Base-by-base conservation (phyloP, 2,329 filamentous ascomycete genomes). In the Ophiostoma quercus region DNA sequence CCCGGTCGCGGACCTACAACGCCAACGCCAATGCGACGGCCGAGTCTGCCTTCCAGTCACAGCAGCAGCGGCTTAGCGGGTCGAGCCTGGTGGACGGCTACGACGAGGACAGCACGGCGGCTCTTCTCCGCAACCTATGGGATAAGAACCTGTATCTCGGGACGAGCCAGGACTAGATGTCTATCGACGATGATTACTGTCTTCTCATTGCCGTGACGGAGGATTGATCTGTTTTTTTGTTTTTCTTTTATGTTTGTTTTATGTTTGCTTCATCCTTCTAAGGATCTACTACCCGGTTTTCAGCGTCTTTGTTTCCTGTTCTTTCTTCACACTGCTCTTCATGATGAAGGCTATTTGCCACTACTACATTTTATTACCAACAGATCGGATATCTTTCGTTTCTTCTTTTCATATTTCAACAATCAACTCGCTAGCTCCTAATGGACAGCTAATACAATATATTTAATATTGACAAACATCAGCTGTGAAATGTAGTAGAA, bases 121-220 rank as follows among this genome's bases (percentile, higher is more conserved):
- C 83, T 4, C 74, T 88, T 62, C 77, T 89, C 68, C 80, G 86
- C 69, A 85, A 84, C 72, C 77, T 89, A 67, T 89, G 87, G 87
- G 86, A 89, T 65, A 88, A 85, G 80, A 84, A 81, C 67, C 79
- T 82, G 76, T 85, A 88, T 74, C 78, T 88, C 71, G 84, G 84
- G 74, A 83, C 83, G 37, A 88, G 86, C 74, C 81, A 83, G 77
- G 81, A 82, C 54, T 82, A 79, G 77, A 73, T 73, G 71, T 70
- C 75, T 69, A 73, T 25, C 63, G 63, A 66, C 29, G 43, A 43
- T 47, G 68, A 69, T n/a, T 66, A 68, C 57, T 12, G n/a, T 5
- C n/a, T 39, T n/a, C 16, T 71, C 22, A 70, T 43, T 57, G 62
- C 51, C 34, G n/a, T 37, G 19, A 4, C 8, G 1, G 57, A 32